Evolutionary conservation across 83 land plant species (phyloP), one percentile per base, ranked within the genome.

Genomic region (Larix sibirica): DNA sequence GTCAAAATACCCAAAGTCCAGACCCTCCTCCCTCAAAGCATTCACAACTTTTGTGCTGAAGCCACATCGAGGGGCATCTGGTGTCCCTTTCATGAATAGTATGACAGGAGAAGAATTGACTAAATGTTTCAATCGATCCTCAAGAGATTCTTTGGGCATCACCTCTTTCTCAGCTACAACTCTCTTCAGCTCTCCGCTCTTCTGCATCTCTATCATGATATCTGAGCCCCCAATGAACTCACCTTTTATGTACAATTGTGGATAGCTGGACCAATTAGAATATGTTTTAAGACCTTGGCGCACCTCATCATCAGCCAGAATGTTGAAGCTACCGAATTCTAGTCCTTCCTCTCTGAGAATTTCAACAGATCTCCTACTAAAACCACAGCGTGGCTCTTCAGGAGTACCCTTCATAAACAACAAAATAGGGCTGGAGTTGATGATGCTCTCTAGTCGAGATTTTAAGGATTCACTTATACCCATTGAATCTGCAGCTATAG

Each of bases 251-350:
- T 91, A 95, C 14, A 95, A 70, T 80, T 95, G 98, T 0, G 98
- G 98, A 76, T 84, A 95, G 76, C 94, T 95, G n/a, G 96, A 90
- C 98, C 98, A 95, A 65, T 95, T 95, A 62, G 98, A 93, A 77
- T 79, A 90, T n/a, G 84, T 88, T 79, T 95, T 95, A 17, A 94
- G 84, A 38, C 93, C 92, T 83, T 94, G 96, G 17, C 96, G 84
- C 4, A 95, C 93, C 68, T 87, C 88, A n/a, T 94, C 94, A 84
- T 95, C 93, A 33, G 84, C 58, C 26, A 95, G 86, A 83, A 95
- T 90, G 82, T 94, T 88, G 75, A 94, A 95, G 84, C 84, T 92
- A 24, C 84, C 87, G 86, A 90, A 91, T 36, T 89, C 85, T 20
- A 92, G 85, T 12, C 89, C 89, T 81, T 87, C 92, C 31, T 86